Evolutionary conservation across 1,284 basidiomycete genomes (phyloP).

Genomic region (Boletus semigastroideus): DNA sequence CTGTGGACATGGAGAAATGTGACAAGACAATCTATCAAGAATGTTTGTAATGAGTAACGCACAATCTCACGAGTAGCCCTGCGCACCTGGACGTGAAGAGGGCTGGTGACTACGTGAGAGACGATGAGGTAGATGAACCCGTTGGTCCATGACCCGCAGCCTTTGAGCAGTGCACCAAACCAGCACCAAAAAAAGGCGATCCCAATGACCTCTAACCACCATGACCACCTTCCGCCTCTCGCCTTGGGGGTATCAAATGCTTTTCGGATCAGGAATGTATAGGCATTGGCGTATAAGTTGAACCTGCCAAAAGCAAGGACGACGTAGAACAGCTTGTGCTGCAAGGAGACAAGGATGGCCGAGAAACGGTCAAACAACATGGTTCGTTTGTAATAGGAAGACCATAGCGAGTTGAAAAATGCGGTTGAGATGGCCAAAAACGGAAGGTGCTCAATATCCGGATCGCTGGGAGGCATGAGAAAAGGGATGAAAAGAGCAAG

Average conservation of each 20-base stretch:
- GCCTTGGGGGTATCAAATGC: conserved; percentile 59
- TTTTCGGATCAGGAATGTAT: conserved; percentile 69
- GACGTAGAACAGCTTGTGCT: conserved; percentile 94
- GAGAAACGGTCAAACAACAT: conserved; percentile 79
- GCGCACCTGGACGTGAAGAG: conserved; percentile 80
- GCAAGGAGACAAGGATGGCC: conserved; percentile 68
- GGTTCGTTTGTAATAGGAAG: conserved; percentile 91
- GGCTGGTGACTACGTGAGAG: conserved; percentile 80
- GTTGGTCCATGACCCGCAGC: conserved; percentile 67
- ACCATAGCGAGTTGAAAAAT: conserved; percentile 87
- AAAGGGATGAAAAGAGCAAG: conserved; percentile 1
- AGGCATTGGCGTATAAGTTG: conserved; percentile 93
- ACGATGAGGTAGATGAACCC: conserved; percentile 72
- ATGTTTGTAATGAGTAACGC: conserved; percentile 6
- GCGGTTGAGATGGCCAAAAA: conserved; percentile 93
- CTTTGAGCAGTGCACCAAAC: conserved; percentile 67
- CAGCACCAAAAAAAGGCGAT: conserved; percentile 79
- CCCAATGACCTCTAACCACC: conserved; percentile 68
- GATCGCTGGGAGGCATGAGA: conserved; percentile 66
- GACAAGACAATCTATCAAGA: conserved; percentile 86
- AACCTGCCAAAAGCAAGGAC: conserved; percentile 92
- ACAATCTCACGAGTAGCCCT: neutral
- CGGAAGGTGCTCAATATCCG: conserved; percentile 93
- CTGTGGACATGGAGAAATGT: conserved; percentile 95
- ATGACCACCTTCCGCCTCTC: conserved; percentile 68